Evolutionary conservation across 1,139 yeast species (phyloP).

Genomic region (Blastobotrys arbuscula): DNA sequence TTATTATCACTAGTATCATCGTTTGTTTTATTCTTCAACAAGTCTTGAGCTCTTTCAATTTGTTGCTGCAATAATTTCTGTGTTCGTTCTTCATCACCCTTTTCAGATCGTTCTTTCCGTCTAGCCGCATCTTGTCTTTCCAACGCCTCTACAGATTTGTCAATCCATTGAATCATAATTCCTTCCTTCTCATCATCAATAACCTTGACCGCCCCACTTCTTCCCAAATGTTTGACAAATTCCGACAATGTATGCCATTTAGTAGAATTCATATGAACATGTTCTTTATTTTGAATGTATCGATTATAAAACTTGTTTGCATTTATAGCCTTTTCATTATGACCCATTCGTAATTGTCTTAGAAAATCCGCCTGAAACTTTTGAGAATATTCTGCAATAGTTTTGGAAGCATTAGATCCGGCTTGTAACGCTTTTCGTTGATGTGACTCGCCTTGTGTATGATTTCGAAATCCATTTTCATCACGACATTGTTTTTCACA

Average conservation of each 20-base stretch:
- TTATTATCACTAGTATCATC: background rate
- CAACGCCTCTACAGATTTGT: conserved; percentile 44
- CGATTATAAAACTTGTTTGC: conserved; percentile 90
- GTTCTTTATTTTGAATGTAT: conserved; percentile 66
- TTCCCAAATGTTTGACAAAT: conserved; percentile 62
- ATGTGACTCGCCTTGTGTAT: conserved; percentile 73
- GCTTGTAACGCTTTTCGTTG: conserved; percentile 44
- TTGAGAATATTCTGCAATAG: conserved; percentile 55
- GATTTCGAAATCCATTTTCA: conserved; percentile 91
- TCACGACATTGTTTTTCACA: conserved; percentile 94
- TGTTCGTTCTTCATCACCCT: conserved; percentile 43
- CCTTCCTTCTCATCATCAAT: conserved; percentile 43
- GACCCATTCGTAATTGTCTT: conserved; percentile 54
- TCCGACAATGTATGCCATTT: conserved; percentile 66
- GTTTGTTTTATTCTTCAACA: conserved; percentile 13
- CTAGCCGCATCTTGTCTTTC: conserved; percentile 36
- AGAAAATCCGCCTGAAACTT: conserved; percentile 63
- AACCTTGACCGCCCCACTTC: conserved; percentile 53
- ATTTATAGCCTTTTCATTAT: conserved; percentile 75
- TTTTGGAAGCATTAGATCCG: conserved; percentile 41
- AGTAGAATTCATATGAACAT: conserved; percentile 88
- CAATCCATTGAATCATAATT: conserved; percentile 48
- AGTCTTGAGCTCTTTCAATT: conserved; percentile 41
- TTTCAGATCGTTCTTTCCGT: conserved; percentile 36
- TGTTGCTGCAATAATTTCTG: conserved; percentile 47